phyloP scores from a whole-genome alignment of 345 rosid genomes.

The Laguncularia racemosa region DNA sequence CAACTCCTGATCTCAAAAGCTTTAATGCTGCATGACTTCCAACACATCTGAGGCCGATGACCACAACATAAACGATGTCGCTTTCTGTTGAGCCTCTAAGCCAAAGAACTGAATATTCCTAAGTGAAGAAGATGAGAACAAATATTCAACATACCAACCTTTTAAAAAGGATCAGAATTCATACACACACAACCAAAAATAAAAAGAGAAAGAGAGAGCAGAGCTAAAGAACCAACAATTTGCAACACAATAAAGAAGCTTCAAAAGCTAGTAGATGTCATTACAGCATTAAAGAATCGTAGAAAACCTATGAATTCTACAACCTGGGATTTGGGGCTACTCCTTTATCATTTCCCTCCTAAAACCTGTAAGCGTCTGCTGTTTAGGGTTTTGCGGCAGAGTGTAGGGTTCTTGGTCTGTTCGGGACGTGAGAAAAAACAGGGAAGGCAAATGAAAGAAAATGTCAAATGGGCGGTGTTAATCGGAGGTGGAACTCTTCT shows the following conservation, averaged over 20 bases:
- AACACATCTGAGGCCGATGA: slow-evolving; percentile 97
- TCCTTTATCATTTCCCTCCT: too few species aligned
- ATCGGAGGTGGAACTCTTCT: too few species aligned
- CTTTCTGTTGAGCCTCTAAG: slow-evolving; percentile 61
- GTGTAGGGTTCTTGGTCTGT: too few species aligned
- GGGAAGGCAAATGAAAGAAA: too few species aligned
- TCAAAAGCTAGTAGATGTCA: background rate
- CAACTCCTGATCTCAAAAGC: slow-evolving; percentile 95
- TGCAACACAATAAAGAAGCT: background rate
- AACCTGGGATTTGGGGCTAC: too few species aligned
- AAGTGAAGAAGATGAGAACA: slow-evolving; percentile 4
- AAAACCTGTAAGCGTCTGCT: too few species aligned
- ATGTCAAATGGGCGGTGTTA: too few species aligned
- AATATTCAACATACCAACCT: background rate
- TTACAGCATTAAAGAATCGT: background rate
- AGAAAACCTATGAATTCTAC: too few species aligned
- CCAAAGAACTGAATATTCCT: slow-evolving; percentile 98
- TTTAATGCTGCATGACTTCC: slow-evolving; percentile 97
- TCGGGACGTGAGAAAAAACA: too few species aligned
- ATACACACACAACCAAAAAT: background rate
- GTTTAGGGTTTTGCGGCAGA: too few species aligned
- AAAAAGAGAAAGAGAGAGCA: too few species aligned
- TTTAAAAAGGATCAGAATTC: background rate
- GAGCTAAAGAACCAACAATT: background rate
- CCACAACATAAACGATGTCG: slow-evolving; percentile 80